Conservation (phyloP, 2,329 filamentous ascomycete genomes). For the Curvularia verruculosa region DNA sequence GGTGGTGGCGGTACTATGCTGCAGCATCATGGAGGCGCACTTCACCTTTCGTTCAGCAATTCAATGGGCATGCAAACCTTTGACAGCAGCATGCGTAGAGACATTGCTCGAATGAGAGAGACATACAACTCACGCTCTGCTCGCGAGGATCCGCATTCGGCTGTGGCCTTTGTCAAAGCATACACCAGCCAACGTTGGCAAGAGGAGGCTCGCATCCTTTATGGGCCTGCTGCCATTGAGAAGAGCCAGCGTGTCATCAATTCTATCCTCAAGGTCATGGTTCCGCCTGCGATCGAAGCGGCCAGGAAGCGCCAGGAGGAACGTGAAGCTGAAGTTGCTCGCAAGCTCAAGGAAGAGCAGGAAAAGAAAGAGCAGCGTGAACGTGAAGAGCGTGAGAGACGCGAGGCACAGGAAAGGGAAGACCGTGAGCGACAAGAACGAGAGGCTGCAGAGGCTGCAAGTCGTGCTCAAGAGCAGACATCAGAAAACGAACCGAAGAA, state of each 20-base stretch:
- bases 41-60: conserved; percentile 61
- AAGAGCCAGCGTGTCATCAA: conserved; percentile 71
- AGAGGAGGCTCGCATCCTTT: conserved; percentile 88
- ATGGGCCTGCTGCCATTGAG: conserved; percentile 71
- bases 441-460: conserved; percentile 49
- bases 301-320: conserved; percentile 76
- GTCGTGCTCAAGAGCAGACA: conserved; percentile 40
- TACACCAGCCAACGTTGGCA: conserved; percentile 81
- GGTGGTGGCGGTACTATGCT: conserved; percentile 38
- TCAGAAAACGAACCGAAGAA: conserved; percentile 32
- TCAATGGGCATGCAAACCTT: conserved; percentile 42
- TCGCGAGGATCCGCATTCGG: conserved; percentile 70
- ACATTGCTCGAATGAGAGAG: conserved; percentile 42
- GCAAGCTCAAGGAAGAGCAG: conserved; percentile 65
- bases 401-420: conserved; percentile 58
- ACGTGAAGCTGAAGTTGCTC: conserved; percentile 74
- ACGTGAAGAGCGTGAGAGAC: conserved; percentile 64
- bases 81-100: conserved; percentile 40
- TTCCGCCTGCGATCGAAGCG: conserved; percentile 82
- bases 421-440: conserved; percentile 50
- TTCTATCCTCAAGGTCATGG: conserved; percentile 72
- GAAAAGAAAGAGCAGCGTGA: conserved; percentile 67
- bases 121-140: conserved; percentile 42
- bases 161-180: conserved; percentile 74
- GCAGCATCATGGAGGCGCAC: conserved; percentile 51